Evolutionary conservation across 2,329 filamentous ascomycete species (phyloP).

Genomic region (Biscogniauxia sp.): DNA sequence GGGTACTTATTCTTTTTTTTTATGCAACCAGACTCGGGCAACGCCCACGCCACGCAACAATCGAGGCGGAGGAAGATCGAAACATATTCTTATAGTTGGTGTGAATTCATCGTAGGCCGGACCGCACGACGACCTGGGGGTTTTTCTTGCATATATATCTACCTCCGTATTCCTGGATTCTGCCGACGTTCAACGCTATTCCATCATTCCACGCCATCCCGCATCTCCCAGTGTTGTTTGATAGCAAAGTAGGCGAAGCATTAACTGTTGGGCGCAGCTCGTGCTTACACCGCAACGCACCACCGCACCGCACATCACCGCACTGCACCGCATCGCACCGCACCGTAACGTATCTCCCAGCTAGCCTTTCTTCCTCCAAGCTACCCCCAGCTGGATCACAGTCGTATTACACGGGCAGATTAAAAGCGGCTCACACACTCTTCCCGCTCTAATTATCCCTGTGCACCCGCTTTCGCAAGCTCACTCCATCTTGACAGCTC

Average conservation of each 20-base stretch:
- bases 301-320: conserved; percentile 14
- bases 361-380: conserved; percentile 9
- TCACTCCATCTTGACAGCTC: conserved; percentile 6
- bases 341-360: conserved; percentile 13
- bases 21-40: conserved; percentile 7
- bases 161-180: conserved; percentile 4
- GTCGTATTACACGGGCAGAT: conserved; percentile 23
- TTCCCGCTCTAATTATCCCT: conserved; percentile 20
- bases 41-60: background rate
- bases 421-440: conserved; percentile 22
- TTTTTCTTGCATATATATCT: conserved; percentile 5
- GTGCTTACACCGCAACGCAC: conserved; percentile 31
- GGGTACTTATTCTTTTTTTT: too few relatives aligned
- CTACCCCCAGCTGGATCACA: conserved; percentile 11
- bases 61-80: background rate
- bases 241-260: conserved; percentile 16
- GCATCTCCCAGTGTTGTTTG: background rate
- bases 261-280: conserved; percentile 25
- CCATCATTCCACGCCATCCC: background rate
- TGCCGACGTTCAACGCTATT: conserved; percentile 2
- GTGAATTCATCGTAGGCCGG: conserved; percentile 26
- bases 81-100: conserved; percentile 12
- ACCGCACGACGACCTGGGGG: conserved; percentile 20
- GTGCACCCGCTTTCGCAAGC: conserved; percentile 16
- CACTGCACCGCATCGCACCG: conserved; percentile 10